These are phyloP conservation scores for Vitis hybrid DNA, from an alignment of 177 flowering plant species.

Conservation along the genomic window DNA sequence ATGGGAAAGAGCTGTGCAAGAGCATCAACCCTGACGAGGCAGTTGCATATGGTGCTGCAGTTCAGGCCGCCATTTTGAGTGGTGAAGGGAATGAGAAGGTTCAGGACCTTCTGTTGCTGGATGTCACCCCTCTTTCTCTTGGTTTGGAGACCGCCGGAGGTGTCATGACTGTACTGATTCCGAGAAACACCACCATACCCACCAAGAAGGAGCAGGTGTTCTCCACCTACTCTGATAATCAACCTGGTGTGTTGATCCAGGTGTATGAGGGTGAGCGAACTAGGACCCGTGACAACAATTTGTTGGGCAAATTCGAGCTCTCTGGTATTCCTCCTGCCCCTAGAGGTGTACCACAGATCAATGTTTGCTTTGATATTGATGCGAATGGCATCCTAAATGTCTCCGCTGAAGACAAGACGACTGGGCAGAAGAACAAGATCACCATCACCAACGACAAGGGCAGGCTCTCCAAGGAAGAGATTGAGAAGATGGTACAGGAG, in stretches of 20 bases:
- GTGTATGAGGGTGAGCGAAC: conserved; percentile 47
- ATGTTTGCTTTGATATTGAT: conserved; percentile 45
- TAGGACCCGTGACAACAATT: conserved; percentile 33
- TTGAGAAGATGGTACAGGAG: conserved; percentile 49
- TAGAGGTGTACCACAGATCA: conserved; percentile 45
- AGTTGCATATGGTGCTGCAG: conserved; percentile 46
- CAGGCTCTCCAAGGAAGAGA: conserved; percentile 41
- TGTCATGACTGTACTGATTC: conserved; percentile 39
- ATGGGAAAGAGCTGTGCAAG: conserved; percentile 52
- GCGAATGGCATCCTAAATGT: conserved; percentile 50
- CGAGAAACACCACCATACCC: conserved; percentile 46
- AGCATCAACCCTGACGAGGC: conserved; percentile 55
- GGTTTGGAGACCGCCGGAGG: conserved; percentile 39
- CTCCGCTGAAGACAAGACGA: conserved; percentile 53
- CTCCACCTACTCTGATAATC: conserved; percentile 44
- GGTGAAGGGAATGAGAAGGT: conserved; percentile 48
- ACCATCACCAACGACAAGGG: conserved; percentile 56
- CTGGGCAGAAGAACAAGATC: conserved; percentile 53
- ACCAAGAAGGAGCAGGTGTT: conserved; percentile 45
- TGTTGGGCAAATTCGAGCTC: conserved; percentile 42
- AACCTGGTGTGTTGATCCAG: conserved; percentile 44
- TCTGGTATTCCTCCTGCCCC: conserved; percentile 48
- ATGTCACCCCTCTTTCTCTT: conserved; percentile 39
- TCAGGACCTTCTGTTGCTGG: conserved; percentile 31
- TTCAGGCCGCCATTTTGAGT: conserved; percentile 45